phyloP scores from a whole-genome alignment of 208 protist species.

The Tritrichomonas musculus region DNA sequence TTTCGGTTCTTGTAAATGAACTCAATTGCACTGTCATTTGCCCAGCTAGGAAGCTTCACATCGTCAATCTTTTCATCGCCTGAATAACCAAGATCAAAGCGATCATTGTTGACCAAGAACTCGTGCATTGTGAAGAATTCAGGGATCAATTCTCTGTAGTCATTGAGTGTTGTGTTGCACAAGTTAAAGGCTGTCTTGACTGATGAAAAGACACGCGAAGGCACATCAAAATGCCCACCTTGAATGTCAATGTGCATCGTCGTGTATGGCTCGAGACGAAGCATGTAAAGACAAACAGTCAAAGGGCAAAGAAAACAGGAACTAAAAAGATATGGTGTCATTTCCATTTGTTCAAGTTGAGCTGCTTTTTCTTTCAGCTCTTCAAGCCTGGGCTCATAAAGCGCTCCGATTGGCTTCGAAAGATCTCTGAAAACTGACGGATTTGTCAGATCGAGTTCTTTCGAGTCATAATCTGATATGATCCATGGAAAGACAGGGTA shows the following conservation, averaged over 20 bases:
- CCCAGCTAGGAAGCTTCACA: neutral
- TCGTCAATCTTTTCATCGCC: conserved; percentile 30
- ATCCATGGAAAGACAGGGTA: conserved; percentile 43
- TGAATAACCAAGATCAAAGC: conserved; percentile 50
- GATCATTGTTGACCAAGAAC: conserved; percentile 51
- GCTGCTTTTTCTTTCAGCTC: neutral
- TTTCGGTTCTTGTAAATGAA: neutral
- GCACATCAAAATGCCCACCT: neutral
- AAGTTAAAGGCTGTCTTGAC: neutral
- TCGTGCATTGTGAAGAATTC: conserved; percentile 59
- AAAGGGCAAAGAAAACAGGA: neutral
- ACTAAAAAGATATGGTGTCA: neutral
- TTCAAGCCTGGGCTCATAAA: neutral
- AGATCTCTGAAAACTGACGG: neutral
- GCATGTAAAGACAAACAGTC: neutral
- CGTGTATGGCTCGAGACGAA: neutral
- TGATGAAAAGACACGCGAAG: neutral
- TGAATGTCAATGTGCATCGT: neutral
- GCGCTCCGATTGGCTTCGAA: neutral
- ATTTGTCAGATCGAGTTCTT: neutral
- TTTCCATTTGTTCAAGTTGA: neutral
- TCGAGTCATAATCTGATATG: neutral
- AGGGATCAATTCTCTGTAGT: conserved; percentile 52
- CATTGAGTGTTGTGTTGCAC: neutral
- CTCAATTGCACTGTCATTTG: neutral